Percentiles rank a stretch among this genome's conserved stretches.
phyloP scores from a whole-genome alignment of 345 rosid genomes.

The Eucalyptus curtisii region DNA sequence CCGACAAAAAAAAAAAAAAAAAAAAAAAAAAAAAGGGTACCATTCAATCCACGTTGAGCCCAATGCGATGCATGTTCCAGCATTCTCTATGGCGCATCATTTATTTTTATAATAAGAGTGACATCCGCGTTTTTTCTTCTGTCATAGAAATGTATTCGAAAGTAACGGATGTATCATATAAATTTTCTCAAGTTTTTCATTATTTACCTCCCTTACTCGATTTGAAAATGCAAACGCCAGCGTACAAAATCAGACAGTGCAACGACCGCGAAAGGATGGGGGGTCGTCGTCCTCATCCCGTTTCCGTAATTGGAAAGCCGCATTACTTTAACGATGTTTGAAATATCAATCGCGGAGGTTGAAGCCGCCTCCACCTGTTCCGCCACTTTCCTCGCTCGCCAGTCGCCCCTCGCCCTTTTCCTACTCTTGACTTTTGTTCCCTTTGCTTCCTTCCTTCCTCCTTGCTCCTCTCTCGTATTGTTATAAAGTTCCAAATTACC shows the following conservation, averaged over 20 bases:
- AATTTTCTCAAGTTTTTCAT: neutral
- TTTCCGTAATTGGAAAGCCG: neutral
- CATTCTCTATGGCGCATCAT: accelerated
- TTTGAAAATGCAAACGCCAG: no score
- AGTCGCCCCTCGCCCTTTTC: neutral
- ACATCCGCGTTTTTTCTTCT: neutral
- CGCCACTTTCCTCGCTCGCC: neutral
- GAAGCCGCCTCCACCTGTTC: neutral
- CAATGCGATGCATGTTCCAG: accelerated
- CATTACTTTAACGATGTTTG: neutral
- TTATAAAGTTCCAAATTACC: neutral
- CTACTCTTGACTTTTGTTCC: neutral
- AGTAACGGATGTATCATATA: neutral
- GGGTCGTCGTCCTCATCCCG: neutral
- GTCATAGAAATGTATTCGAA: neutral
- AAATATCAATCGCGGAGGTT: neutral
- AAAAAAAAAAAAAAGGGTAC: no score
- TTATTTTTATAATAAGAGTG: neutral
- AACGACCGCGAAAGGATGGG: neutral
- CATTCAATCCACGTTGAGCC: accelerated
- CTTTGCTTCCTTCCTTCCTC: neutral
- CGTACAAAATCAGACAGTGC: neutral
- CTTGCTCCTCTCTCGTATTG: neutral
- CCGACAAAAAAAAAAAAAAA: no score
- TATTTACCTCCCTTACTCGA: no score